Conservation (phyloP, 2,329 filamentous ascomycete species). For the Rachicladosporium sp. region DNA sequence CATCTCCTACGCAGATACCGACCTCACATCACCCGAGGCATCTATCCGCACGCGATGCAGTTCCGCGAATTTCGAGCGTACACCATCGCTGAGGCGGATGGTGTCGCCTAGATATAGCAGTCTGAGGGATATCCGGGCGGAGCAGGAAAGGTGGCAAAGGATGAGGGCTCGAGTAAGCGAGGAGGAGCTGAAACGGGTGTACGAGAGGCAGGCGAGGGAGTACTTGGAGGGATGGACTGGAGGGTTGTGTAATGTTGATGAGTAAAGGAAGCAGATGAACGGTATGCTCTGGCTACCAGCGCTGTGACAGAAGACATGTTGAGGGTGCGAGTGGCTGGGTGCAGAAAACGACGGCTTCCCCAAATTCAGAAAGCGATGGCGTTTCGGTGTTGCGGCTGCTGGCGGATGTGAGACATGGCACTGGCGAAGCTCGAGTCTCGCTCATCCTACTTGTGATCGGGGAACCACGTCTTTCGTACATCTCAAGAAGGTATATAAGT, state of each 20-base stretch:
- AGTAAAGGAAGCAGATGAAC: not conserved
- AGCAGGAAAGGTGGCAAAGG: slow-evolving; percentile 2
- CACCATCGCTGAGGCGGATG: slow-evolving; percentile 5
- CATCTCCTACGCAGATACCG: not conserved
- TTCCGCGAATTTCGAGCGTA: not conserved
- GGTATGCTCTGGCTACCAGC: too few relatives aligned
- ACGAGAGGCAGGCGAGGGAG: slow-evolving; percentile 6
- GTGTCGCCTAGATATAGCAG: slow-evolving; percentile 4
- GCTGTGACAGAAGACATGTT: not conserved
- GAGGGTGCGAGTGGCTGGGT: not conserved
- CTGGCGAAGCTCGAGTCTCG: not conserved
- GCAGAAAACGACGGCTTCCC: not conserved
- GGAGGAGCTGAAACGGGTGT: slow-evolving; percentile 1
- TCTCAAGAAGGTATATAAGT: too few relatives aligned
- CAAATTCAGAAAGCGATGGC: not conserved
- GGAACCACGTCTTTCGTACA: too few relatives aligned
- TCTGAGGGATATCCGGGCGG: slow-evolving; percentile 4
- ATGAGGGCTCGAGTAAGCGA: slow-evolving; percentile 3
- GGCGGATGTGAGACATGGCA: not conserved
- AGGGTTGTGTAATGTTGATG: slow-evolving; percentile 1
- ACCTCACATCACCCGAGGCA: not conserved
- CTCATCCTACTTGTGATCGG: not conserved
- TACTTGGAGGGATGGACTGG: slow-evolving; percentile 4
- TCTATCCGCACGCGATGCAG: not conserved
- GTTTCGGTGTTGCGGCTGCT: not conserved